phyloP scores from a whole-genome alignment of 345 rosid species.

The Euphorbia lathyris region DNA sequence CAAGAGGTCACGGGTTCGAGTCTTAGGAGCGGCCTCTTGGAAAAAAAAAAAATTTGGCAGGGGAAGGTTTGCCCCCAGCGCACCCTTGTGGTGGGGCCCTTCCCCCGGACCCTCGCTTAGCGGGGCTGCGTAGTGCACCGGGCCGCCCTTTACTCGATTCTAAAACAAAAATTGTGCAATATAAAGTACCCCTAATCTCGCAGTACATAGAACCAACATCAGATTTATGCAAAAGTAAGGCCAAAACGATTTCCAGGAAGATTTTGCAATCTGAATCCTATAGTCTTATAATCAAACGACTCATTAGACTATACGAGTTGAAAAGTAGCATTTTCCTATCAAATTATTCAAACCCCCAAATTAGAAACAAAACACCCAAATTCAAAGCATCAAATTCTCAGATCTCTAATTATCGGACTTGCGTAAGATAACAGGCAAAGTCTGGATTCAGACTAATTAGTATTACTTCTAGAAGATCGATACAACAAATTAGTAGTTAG shows the following conservation, averaged over 20 bases:
- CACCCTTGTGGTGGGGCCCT: no score
- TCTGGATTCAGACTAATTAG: slow-evolving; percentile 7
- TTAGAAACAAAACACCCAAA: neutral
- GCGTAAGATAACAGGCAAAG: neutral
- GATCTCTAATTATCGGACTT: slow-evolving; percentile 5
- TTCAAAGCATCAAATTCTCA: slow-evolving; percentile 4
- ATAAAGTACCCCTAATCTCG: neutral
- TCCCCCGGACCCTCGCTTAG: no score
- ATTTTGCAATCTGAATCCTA: neutral
- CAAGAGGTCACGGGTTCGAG: no score
- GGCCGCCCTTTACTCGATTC: no score
- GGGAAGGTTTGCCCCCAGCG: no score
- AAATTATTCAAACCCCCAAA: slow-evolving; percentile 11
- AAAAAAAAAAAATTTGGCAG: no score
- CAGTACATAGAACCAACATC: neutral
- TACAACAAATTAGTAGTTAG: no score
- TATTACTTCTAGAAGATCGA: slow-evolving; percentile 7
- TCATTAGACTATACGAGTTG: neutral
- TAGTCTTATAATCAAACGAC: neutral
- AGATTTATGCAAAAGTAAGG: neutral
- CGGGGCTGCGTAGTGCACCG: no score
- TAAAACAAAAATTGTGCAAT: neutral
- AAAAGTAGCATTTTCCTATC: neutral
- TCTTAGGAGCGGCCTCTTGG: no score
- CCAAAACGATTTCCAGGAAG: neutral